Evolutionary conservation across 2,329 filamentous ascomycete species (phyloP), one percentile per base, ranked within the genome.

Genomic region (Pestalotiopsis sp.): DNA sequence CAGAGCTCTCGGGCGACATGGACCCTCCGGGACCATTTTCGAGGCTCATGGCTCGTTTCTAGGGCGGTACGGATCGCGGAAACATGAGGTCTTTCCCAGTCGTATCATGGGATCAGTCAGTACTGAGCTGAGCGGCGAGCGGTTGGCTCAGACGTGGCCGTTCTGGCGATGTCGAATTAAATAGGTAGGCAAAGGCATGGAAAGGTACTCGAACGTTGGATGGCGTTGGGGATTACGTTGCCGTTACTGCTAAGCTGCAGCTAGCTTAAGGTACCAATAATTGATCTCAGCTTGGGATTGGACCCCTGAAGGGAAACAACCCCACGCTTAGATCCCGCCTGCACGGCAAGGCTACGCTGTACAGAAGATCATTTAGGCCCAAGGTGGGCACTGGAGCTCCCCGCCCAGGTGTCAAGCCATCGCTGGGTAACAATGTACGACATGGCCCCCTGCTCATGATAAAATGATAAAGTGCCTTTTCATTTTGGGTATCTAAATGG

Each of bases 1-100:
- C 94, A 79, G 94, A 96, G 86, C 92, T 95, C 78, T 93, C 90
- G 76, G 94, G 94, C 71, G 94, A 96, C 74, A 84, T 82, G 68
- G 89, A 90, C 76, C 86, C 86, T 70, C 86, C 86, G 72, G 84
- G 81, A 73, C 82, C 84, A 69, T 86, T 84, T 80, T 92, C 90
- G 83, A 90, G 88, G 77, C 89, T 85, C 91, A 93, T 92, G 74
- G 72, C 69, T 63, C 64, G 66, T 23, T 71, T 71, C 74, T 74
- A 76, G 72, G 70, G 74, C 73, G 62, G 39, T 20, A 52, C 14
- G 27, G 65, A 59, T 57, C 27, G 68, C 63, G 52, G 41, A 62
- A 69, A 23, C 62, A 67, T 63, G 38, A 56, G 66, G 59, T 52
- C 66, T 59, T 67, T 27, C 25, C 23, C 58, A 31, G 66, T 20